phyloP scores from a whole-genome alignment of 208 protist genomes.

The Wallacemonas sp. region DNA sequence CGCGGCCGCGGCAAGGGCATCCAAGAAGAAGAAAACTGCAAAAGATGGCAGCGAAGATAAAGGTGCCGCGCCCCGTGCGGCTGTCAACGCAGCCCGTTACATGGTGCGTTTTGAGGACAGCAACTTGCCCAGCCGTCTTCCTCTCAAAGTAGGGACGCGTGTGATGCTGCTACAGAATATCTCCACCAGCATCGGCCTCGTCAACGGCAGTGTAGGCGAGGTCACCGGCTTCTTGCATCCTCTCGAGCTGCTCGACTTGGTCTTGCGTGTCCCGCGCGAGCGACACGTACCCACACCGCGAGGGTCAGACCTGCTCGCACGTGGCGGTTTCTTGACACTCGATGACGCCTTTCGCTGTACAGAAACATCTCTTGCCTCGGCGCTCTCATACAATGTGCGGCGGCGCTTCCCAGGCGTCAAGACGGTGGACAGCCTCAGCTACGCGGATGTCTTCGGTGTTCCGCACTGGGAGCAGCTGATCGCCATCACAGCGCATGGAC shows the following conservation, averaged over 20 bases:
- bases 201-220: slow-evolving; percentile 71
- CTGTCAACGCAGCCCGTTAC: neutral
- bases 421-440: slow-evolving; percentile 25
- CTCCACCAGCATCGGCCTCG: slow-evolving; percentile 48
- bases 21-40: slow-evolving; percentile 11
- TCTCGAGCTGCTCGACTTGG: slow-evolving; percentile 57
- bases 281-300: slow-evolving; percentile 22
- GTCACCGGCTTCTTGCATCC: slow-evolving; percentile 79
- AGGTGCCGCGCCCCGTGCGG: neutral
- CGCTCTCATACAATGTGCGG: slow-evolving; percentile 45
- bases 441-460: slow-evolving; percentile 36
- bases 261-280: slow-evolving; percentile 33
- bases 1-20: slow-evolving; percentile 4
- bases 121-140: slow-evolving; percentile 32
- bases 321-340: slow-evolving; percentile 45
- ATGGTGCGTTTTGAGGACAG: slow-evolving; percentile 59
- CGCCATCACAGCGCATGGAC: slow-evolving; percentile 2
- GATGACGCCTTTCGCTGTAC: slow-evolving; percentile 56
- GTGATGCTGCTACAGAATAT: slow-evolving; percentile 80
- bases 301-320: slow-evolving; percentile 26
- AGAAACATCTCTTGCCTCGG: slow-evolving; percentile 34
- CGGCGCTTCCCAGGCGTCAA: slow-evolving; percentile 9
- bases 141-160: slow-evolving; percentile 66
- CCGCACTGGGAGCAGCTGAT: slow-evolving; percentile 26
- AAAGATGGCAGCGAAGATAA: too few relatives aligned